A percentile compares a stretch with the other conserved stretches of the same genome.
phyloP scores from a whole-genome alignment of 306 rosid genomes.

The Rosa persica region DNA sequence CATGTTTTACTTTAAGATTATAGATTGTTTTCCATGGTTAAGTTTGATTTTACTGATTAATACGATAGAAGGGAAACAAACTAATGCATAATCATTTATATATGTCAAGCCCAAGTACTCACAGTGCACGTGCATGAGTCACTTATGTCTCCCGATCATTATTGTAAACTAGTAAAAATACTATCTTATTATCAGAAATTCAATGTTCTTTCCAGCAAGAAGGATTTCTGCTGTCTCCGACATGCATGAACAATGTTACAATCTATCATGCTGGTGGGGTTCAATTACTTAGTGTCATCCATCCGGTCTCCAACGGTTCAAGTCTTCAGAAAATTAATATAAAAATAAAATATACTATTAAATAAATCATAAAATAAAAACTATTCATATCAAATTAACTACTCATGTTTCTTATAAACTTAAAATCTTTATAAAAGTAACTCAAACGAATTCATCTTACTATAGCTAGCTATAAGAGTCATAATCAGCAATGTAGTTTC shows the following conservation, averaged over 20 bases:
- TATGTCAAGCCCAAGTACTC: background rate
- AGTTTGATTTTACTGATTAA: background rate
- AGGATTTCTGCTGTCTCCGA: constrained; percentile 22
- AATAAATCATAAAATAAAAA: background rate
- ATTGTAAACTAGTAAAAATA: background rate
- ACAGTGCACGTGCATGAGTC: constrained; percentile 5
- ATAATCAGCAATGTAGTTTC: background rate
- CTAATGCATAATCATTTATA: background rate
- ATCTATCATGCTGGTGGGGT: constrained; percentile 3
- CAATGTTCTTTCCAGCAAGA: constrained; percentile 5
- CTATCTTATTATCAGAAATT: background rate
- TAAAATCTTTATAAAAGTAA: background rate
- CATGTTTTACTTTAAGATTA: background rate
- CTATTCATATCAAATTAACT: background rate
- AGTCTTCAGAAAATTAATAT: no score
- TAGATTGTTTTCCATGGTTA: background rate
- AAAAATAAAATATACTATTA: no score
- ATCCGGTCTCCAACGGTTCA: background rate
- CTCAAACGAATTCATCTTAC: background rate
- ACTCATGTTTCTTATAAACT: no score
- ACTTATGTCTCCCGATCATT: background rate
- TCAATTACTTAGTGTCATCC: background rate
- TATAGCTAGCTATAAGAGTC: rapidly evolving
- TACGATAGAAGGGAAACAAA: background rate
- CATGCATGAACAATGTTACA: background rate